Percentiles rank a stretch among this genome's conserved stretches.
These are phyloP conservation scores for Leptographium lundbergii DNA, from an alignment of 2,329 filamentous ascomycete species.

Conservation along the genomic window DNA sequence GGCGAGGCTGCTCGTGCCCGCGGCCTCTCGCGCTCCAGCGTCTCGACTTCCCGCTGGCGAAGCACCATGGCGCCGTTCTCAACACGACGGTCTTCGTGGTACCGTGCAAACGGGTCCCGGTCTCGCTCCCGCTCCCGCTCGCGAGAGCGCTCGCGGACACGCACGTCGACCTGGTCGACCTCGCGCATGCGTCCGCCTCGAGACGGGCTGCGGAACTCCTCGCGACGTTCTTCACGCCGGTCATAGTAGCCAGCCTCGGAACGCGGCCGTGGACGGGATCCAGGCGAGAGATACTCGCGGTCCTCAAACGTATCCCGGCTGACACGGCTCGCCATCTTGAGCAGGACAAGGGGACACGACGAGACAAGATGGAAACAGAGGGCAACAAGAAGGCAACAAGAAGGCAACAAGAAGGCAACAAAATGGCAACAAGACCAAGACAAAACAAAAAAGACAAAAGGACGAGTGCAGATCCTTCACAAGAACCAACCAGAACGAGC, in stretches of 20 bases:
- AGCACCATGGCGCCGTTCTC: slow-evolving; percentile 41
- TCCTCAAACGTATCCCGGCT: slow-evolving; percentile 9
- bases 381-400: not conserved
- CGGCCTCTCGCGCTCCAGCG: slow-evolving; percentile 28
- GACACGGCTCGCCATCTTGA: slow-evolving; percentile 6
- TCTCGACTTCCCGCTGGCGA: slow-evolving; percentile 42
- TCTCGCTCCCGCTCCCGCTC: slow-evolving; percentile 24
- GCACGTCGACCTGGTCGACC: slow-evolving; percentile 7
- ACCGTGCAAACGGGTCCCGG: slow-evolving; percentile 30
- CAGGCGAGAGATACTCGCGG: slow-evolving; percentile 1
- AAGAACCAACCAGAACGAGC: not conserved
- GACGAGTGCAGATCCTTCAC: not conserved
- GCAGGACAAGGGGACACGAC: not conserved
- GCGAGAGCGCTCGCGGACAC: slow-evolving; percentile 28
- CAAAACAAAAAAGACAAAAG: not conserved
- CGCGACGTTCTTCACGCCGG: not conserved
- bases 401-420: not conserved
- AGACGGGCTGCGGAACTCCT: no score
- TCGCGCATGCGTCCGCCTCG: not conserved
- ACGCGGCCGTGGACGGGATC: not conserved
- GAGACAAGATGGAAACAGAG: not conserved
- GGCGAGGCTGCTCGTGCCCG: slow-evolving; percentile 30
- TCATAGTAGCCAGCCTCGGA: slow-evolving; percentile 2
- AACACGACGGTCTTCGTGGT: slow-evolving; percentile 31
- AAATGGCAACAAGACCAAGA: no score